These are phyloP conservation scores for Pseudogymnoascus sp. DNA, from an alignment of 2,329 filamentous ascomycete genomes.

Conservation along the genomic window DNA sequence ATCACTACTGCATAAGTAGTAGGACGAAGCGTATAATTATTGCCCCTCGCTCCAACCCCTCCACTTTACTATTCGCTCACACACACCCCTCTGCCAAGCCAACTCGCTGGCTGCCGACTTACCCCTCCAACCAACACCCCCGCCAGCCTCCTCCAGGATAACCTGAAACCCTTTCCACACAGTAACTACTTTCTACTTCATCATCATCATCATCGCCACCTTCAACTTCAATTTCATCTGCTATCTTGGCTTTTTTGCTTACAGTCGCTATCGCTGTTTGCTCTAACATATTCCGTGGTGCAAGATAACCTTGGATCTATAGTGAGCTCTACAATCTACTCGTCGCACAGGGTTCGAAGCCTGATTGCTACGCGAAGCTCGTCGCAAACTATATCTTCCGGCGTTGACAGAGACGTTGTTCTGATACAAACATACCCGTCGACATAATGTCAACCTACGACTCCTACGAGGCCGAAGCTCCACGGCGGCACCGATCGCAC, in stretches of 20 bases:
- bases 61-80: conserved; percentile 6
- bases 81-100: neutral
- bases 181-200: neutral
- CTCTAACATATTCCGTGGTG: neutral
- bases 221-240: neutral
- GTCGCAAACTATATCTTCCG: neutral
- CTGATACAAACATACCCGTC: neutral
- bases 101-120: neutral
- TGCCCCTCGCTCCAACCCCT: conserved; percentile 5
- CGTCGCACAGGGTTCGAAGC: neutral
- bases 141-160: conserved; percentile 1
- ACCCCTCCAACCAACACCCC: conserved; percentile 6
- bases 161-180: conserved; percentile 4
- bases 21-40: neutral
- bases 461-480: conserved; percentile 26
- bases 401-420: neutral
- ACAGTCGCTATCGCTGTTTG: neutral
- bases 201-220: conserved; percentile 1
- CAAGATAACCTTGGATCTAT: neutral
- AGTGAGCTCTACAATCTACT: conserved; percentile 5
- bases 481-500: conserved; percentile 23
- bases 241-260: neutral
- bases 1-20: neutral
- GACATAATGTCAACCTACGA: conserved; percentile 24
- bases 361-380: neutral